A percentile compares a stretch with the other conserved stretches of the same genome.
Evolutionary conservation across 164 flowering plant species (phyloP).

Genomic region (Tetracentron sinense): DNA sequence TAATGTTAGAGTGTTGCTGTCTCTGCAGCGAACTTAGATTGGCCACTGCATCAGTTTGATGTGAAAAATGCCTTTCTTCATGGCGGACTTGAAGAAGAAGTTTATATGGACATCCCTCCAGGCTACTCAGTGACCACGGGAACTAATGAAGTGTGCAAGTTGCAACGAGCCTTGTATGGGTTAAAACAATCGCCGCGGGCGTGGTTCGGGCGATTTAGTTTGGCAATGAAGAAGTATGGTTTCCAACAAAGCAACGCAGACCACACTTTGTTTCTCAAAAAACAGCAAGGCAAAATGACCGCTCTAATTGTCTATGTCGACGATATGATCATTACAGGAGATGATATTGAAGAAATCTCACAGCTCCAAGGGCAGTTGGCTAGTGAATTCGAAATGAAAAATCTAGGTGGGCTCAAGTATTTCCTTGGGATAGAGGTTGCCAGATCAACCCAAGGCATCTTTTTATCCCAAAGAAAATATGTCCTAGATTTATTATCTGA

Average conservation of each 20-base stretch:
- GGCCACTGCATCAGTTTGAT: constrained; percentile 4
- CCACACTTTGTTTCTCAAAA: neutral
- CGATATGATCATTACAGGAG: constrained; percentile 2
- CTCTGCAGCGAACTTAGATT: constrained; percentile 1
- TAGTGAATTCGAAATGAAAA: constrained; percentile 9
- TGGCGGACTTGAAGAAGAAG: constrained; percentile 5
- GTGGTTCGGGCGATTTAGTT: neutral
- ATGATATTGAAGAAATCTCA: neutral
- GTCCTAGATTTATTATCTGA: neutral
- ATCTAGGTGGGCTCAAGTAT: neutral
- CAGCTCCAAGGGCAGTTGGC: constrained; percentile 4
- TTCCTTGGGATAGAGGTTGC: too few relatives aligned
- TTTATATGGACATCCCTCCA: constrained; percentile 4
- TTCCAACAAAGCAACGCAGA: constrained; percentile 4
- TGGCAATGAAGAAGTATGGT: constrained; percentile 5
- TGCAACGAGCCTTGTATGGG: neutral
- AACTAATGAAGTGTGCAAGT: constrained; percentile 2
- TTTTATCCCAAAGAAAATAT: too few relatives aligned
- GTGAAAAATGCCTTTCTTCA: neutral
- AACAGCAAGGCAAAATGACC: neutral
- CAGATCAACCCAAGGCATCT: too few relatives aligned
- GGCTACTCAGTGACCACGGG: constrained; percentile 4
- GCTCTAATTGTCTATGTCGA: neutral
- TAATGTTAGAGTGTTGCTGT: neutral
- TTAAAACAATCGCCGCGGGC: neutral